These are phyloP conservation scores for Sungouiella thailandica DNA, from an alignment of 805 yeast genomes.

Conservation along the genomic window DNA sequence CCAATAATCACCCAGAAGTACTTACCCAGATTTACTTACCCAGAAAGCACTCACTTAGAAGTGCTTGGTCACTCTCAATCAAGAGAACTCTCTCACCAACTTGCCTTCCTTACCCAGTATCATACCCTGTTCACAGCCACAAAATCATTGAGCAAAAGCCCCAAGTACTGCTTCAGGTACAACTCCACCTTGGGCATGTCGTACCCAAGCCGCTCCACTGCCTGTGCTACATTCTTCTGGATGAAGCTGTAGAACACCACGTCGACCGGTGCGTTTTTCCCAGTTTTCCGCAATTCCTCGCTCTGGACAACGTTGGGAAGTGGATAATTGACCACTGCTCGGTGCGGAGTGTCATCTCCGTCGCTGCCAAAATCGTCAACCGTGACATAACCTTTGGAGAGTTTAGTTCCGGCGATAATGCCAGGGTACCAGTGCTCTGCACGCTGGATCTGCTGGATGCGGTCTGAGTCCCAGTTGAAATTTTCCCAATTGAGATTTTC, in stretches of 20 bases:
- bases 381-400: slow-evolving; percentile 73
- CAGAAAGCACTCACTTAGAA: neutral
- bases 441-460: neutral
- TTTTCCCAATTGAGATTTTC: neutral
- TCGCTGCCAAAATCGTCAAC: slow-evolving; percentile 76
- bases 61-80: neutral
- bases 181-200: slow-evolving; percentile 13
- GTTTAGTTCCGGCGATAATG: slow-evolving; percentile 8
- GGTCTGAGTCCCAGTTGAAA: neutral
- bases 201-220: slow-evolving; percentile 25
- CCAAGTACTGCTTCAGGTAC: slow-evolving; percentile 31
- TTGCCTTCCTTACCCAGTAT: neutral
- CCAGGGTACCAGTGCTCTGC: no score
- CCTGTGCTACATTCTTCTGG: slow-evolving; percentile 28
- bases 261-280: slow-evolving; percentile 42
- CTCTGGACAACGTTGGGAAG: slow-evolving; percentile 80
- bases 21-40: no score
- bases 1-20: no score
- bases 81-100: neutral
- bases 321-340: slow-evolving; percentile 49
- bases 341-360: slow-evolving; percentile 82
- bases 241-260: slow-evolving; percentile 79
- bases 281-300: slow-evolving; percentile 24
- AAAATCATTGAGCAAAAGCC: slow-evolving; percentile 29
- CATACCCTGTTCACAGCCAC: slow-evolving; percentile 12